Conservation (phyloP, 441 rosid species). For the Euphorbia schlechtendalii region DNA sequence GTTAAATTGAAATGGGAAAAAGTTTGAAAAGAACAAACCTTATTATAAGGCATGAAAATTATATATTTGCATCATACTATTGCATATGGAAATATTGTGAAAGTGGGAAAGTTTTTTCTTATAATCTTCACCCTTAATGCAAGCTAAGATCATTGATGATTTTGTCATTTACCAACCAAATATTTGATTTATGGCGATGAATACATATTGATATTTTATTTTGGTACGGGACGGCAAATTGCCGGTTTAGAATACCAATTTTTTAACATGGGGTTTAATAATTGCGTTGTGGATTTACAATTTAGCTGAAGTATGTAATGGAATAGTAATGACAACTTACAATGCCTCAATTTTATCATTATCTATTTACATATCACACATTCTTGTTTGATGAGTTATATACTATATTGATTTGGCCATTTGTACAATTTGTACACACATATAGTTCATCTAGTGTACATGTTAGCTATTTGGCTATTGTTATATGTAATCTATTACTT, state of each 20-base stretch:
- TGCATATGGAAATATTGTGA: not conserved
- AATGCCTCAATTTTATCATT: not conserved
- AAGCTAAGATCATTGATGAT: slow-evolving; percentile 13
- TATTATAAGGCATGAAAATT: too few relatives aligned
- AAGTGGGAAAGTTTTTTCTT: not conserved
- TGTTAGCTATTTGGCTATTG: too few relatives aligned
- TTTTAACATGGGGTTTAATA: not conserved
- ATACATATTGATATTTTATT: not conserved
- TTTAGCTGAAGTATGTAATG: not conserved
- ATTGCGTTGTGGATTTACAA: not conserved
- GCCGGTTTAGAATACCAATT: not conserved
- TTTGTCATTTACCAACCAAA: slow-evolving; percentile 12
- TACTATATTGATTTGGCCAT: too few relatives aligned
- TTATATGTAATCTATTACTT: too few relatives aligned
- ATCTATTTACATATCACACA: too few relatives aligned
- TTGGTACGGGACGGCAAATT: not conserved
- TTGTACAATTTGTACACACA: too few relatives aligned
- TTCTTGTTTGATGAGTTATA: too few relatives aligned
- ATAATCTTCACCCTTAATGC: slow-evolving; percentile 10
- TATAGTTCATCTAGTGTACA: too few relatives aligned
- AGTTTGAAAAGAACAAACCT: too few relatives aligned
- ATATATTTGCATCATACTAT: not conserved
- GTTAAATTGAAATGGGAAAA: too few relatives aligned
- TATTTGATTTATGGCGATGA: not conserved
- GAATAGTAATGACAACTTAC: not conserved